Percentiles rank a stretch among this genome's conserved stretches.
phyloP scores from a whole-genome alignment of 352 stramenopile species.

The Phytophthora lateralis region DNA sequence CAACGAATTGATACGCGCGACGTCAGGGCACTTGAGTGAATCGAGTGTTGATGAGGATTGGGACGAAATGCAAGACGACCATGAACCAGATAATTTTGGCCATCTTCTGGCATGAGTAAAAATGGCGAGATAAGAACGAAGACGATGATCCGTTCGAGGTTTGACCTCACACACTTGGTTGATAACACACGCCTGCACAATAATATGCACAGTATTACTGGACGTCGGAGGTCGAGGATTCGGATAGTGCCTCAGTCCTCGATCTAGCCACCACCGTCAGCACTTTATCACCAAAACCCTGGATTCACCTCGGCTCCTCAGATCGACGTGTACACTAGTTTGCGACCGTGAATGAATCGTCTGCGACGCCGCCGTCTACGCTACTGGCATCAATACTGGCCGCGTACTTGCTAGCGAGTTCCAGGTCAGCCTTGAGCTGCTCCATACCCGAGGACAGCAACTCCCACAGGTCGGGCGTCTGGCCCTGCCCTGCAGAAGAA shows the following conservation, averaged over 20 bases:
- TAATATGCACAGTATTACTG: constrained; percentile 24
- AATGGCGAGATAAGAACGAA: constrained; percentile 29
- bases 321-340: constrained; percentile 41
- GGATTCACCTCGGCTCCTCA: constrained; percentile 21
- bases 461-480: constrained; percentile 83
- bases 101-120: constrained; percentile 9
- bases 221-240: constrained; percentile 11
- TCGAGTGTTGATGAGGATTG: neutral
- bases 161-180: neutral
- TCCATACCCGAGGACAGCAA: constrained; percentile 88
- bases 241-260: constrained; percentile 6
- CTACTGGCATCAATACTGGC: constrained; percentile 75
- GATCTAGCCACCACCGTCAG: constrained; percentile 17
- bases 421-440: constrained; percentile 86
- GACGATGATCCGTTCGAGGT: constrained; percentile 2
- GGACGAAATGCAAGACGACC: constrained; percentile 3
- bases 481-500: constrained; percentile 49
- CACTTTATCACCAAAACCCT: constrained; percentile 32
- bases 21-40: constrained; percentile 7
- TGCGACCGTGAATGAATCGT: constrained; percentile 61
- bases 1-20: neutral
- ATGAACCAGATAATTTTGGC: constrained; percentile 29
- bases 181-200: neutral
- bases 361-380: constrained; percentile 47
- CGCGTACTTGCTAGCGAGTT: constrained; percentile 87